Evolutionary conservation across 1,139 yeast species (phyloP).

Genomic region (Yamadazyma aaseri): DNA sequence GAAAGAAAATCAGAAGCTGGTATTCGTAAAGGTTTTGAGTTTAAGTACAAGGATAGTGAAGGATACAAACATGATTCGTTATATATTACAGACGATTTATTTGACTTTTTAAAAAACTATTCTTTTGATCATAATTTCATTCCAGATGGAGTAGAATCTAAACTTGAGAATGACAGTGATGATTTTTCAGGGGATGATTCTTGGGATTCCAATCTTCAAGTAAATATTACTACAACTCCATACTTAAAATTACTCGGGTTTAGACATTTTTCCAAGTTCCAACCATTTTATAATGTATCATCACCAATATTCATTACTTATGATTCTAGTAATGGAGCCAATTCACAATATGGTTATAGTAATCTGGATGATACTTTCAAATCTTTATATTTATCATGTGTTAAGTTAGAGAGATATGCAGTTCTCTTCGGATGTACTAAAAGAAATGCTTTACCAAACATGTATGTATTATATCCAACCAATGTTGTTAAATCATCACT

Average conservation of each 20-base stretch:
- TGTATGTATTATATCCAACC: constrained; percentile 65
- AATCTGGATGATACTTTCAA: constrained; percentile 71
- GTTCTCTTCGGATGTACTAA: constrained; percentile 71
- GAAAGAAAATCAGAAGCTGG: constrained; percentile 44
- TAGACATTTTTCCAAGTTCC: constrained; percentile 39
- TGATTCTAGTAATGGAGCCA: constrained; percentile 33
- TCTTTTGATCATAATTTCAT: constrained; percentile 32
- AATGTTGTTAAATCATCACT: constrained; percentile 21
- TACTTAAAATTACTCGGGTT: constrained; percentile 67
- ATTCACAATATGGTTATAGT: constrained; percentile 34
- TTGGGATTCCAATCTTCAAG: constrained; percentile 16
- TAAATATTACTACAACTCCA: constrained; percentile 26
- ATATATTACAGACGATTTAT: constrained; percentile 26
- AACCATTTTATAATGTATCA: constrained; percentile 52
- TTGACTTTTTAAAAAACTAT: constrained; percentile 30
- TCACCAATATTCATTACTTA: constrained; percentile 61
- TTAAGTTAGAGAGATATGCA: constrained; percentile 53
- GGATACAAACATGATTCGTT: constrained; percentile 29
- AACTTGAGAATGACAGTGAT: constrained; percentile 14
- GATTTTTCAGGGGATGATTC: constrained; percentile 13
- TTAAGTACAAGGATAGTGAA: constrained; percentile 21
- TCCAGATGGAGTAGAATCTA: constrained; percentile 16
- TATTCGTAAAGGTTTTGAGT: constrained; percentile 26
- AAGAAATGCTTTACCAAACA: constrained; percentile 51
- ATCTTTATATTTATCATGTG: constrained; percentile 63